Conservation (phyloP, 1,284 basidiomycete species). For the Marasmius sp. region DNA sequence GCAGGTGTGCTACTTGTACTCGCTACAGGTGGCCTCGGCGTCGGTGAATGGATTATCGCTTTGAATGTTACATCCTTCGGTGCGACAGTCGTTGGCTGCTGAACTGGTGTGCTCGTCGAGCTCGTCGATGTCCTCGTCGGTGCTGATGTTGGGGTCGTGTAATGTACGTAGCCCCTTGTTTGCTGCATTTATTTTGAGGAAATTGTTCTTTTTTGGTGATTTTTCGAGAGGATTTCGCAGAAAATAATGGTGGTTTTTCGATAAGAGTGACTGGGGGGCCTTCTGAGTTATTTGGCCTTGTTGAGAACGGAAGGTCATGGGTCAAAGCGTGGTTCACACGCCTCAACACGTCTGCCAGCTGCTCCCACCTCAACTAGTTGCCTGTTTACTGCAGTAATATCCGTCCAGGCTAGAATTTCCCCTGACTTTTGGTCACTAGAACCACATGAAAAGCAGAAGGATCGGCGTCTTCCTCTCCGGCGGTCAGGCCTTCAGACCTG, state of each 20-base stretch:
- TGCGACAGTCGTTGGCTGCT: neutral
- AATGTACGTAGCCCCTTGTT: neutral
- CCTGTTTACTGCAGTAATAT: too few species aligned
- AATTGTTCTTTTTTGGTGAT: neutral
- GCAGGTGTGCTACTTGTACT: neutral
- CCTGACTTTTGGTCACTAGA: too few species aligned
- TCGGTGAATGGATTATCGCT: neutral
- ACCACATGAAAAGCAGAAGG: too few species aligned
- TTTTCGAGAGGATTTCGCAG: neutral
- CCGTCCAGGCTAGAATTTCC: too few species aligned
- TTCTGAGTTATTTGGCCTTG: neutral
- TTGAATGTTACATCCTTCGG: conserved; percentile 2
- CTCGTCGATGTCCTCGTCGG: neutral
- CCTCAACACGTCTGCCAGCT: too few species aligned
- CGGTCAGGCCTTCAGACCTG: too few species aligned
- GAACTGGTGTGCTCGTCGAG: neutral
- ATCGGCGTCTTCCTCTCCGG: too few species aligned
- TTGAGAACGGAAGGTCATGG: neutral
- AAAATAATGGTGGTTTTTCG: neutral
- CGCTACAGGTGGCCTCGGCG: neutral
- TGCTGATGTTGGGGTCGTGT: neutral
- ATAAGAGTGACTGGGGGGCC: neutral
- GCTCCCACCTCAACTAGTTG: too few species aligned
- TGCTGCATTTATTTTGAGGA: neutral
- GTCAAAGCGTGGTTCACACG: neutral